Conservation (phyloP, 2,329 filamentous ascomycete genomes). For the Sporothrix brunneoviolacea region DNA sequence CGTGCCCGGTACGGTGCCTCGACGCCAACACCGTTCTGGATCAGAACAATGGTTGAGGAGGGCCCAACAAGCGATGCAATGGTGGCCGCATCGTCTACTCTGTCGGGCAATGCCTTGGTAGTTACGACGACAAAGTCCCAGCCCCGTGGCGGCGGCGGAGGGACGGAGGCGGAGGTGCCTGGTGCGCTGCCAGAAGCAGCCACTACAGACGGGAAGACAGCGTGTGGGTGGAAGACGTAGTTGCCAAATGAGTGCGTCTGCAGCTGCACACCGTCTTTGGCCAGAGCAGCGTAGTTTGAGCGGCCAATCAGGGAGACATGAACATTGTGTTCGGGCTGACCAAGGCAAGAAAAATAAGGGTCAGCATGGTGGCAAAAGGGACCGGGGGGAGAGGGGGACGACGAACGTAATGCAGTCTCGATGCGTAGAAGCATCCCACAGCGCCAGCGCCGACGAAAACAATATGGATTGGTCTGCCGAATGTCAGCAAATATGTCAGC, state of each 20-base stretch:
- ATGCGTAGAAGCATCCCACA: slow-evolving; percentile 67
- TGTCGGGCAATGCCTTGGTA: slow-evolving; percentile 63
- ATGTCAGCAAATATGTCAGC: slow-evolving; percentile 11
- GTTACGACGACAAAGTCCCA: slow-evolving; percentile 62
- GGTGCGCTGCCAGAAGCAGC: slow-evolving; percentile 28
- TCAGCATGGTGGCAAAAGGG: background rate
- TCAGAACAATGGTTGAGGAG: slow-evolving; percentile 53
- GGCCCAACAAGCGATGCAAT: slow-evolving; percentile 53
- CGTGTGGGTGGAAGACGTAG: slow-evolving; percentile 56
- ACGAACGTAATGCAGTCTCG: slow-evolving; percentile 51
- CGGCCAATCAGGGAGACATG: slow-evolving; percentile 65
- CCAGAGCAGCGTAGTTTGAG: slow-evolving; percentile 63
- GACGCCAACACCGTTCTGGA: slow-evolving; percentile 66
- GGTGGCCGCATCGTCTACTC: slow-evolving; percentile 53
- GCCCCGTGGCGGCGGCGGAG: slow-evolving; percentile 11
- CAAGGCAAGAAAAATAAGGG: background rate
- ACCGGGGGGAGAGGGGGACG: background rate
- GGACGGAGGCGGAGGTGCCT: background rate
- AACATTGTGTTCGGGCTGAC: slow-evolving; percentile 42
- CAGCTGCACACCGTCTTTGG: slow-evolving; percentile 54
- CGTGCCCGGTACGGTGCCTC: slow-evolving; percentile 58
- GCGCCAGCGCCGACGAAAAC: slow-evolving; percentile 65
- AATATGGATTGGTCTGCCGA: slow-evolving; percentile 43
- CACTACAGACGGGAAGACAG: slow-evolving; percentile 55
- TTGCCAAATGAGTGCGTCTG: slow-evolving; percentile 61